These are phyloP conservation scores for Colletotrichum brevisporum DNA, from an alignment of 2,329 filamentous ascomycete species.

Conservation along the genomic window DNA sequence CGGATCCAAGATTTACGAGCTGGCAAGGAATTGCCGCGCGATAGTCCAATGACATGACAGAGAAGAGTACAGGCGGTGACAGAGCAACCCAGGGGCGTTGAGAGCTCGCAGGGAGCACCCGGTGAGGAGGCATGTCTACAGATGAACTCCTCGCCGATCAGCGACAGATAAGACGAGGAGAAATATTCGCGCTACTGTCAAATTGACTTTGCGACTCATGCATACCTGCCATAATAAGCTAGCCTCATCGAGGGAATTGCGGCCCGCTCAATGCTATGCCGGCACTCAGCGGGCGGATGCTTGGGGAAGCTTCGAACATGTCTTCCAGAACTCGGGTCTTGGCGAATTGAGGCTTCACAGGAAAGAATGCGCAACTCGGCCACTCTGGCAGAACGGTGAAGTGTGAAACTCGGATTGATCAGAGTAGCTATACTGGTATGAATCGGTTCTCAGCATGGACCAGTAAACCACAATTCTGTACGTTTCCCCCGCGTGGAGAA, in stretches of 20 bases:
- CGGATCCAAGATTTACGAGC: not conserved
- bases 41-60: not conserved
- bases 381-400: no score
- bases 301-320: constrained; percentile 5
- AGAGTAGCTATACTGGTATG: no score
- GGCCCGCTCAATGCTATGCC: constrained; percentile 6
- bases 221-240: constrained; percentile 18
- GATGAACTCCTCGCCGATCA: constrained; percentile 4
- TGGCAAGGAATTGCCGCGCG: not conserved
- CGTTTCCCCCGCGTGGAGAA: not conserved
- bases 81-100: constrained; percentile 1
- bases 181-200: constrained; percentile 3
- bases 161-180: constrained; percentile 19
- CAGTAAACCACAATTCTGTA: no score
- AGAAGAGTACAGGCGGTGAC: constrained; percentile 5
- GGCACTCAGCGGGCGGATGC: not conserved
- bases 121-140: no score
- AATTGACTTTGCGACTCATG: constrained; percentile 30
- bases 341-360: not conserved
- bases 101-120: constrained; percentile 5
- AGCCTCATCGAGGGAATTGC: not conserved
- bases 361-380: no score
- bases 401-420: no score
- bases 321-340: not conserved
- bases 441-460: no score